phyloP scores from a whole-genome alignment of 805 yeast species.

The Saccharomycopsis oosterbeekiorum region DNA sequence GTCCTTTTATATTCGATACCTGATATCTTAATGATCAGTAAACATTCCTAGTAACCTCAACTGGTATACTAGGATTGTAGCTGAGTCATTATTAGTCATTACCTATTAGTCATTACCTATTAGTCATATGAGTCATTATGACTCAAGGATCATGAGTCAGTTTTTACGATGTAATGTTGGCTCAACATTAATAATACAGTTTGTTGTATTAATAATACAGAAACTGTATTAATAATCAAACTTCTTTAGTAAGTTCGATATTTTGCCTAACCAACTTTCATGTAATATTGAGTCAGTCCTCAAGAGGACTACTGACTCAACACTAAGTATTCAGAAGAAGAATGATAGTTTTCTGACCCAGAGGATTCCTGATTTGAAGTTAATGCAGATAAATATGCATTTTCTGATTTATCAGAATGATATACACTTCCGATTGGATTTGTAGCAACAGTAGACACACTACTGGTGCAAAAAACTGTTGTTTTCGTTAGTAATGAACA shows the following conservation, averaged over 20 bases:
- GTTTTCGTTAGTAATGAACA: neutral
- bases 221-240: too few species aligned
- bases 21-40: neutral
- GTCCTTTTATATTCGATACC: neutral
- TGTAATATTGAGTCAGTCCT: too few species aligned
- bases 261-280: too few species aligned
- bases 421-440: neutral
- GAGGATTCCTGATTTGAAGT: neutral
- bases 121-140: too few species aligned
- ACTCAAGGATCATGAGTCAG: too few species aligned
- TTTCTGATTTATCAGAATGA: neutral
- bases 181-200: too few species aligned
- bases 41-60: neutral
- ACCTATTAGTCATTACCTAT: too few species aligned
- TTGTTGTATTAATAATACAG: too few species aligned
- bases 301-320: too few species aligned
- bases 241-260: too few species aligned
- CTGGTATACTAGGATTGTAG: neutral
- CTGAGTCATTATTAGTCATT: neutral
- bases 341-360: neutral
- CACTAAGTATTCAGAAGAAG: neutral
- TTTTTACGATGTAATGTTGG: too few species aligned
- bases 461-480: neutral
- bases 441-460: neutral
- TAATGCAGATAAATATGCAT: neutral